These are phyloP conservation scores for Podospora australis DNA, from an alignment of 495 filamentous ascomycete genomes.

Conservation along the genomic window DNA sequence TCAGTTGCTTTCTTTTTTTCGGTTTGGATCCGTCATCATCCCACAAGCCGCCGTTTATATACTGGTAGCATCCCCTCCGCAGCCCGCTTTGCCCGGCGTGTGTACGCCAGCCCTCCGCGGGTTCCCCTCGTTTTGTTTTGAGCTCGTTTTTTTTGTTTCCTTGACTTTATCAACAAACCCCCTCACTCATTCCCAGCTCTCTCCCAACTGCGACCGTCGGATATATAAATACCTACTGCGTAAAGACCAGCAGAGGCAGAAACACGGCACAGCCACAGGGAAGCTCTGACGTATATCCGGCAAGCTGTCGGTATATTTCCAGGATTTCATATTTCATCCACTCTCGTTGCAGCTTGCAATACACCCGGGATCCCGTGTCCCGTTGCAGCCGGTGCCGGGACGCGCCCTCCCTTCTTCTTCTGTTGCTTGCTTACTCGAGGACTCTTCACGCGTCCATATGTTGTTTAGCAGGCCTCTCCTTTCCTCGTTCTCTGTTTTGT, in stretches of 20 bases:
- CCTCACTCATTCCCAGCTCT: no score
- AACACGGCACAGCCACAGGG: conserved; percentile 5
- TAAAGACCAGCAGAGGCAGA: not conserved
- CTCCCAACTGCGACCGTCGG: no score
- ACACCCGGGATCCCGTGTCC: conserved; percentile 11
- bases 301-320: conserved; percentile 20
- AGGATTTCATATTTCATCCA: conserved; percentile 10
- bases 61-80: not conserved
- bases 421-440: conserved; percentile 10
- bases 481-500: not conserved
- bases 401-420: conserved; percentile 16
- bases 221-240: no score
- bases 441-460: conserved; percentile 13
- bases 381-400: conserved; percentile 15
- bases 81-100: not conserved
- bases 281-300: conserved; percentile 25
- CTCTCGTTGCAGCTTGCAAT: conserved; percentile 15
- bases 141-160: not conserved
- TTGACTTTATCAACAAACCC: not conserved
- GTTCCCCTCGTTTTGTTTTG: not conserved
- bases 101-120: not conserved
- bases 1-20: not conserved
- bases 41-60: not conserved
- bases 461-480: conserved; percentile 1
- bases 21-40: not conserved